phyloP scores from a whole-genome alignment of 805 yeast species.

The Dipodascopsis tothii region DNA sequence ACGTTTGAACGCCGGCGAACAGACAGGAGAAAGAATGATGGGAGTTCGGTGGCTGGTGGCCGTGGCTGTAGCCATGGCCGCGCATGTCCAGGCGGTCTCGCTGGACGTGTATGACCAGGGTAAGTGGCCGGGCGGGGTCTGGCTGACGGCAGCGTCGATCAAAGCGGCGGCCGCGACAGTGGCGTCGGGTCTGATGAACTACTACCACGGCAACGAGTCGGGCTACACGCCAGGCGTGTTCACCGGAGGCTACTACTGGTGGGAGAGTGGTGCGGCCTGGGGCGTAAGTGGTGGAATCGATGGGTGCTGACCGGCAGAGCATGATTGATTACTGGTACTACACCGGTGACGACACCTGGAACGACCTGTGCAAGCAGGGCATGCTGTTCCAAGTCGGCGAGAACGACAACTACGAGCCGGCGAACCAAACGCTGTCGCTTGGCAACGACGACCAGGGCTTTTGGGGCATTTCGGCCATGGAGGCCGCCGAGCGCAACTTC shows the following conservation, averaged over 20 bases:
- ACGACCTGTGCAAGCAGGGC: conserved; percentile 50
- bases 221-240: conserved; percentile 87
- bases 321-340: conserved; percentile 61
- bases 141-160: conserved; percentile 42
- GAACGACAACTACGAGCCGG: conserved; percentile 63
- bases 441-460: conserved; percentile 93
- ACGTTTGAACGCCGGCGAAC: no score
- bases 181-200: conserved; percentile 57
- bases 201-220: conserved; percentile 52
- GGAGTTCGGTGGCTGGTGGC: no score
- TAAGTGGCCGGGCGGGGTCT: no score
- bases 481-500: conserved; percentile 77
- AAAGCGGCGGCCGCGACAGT: conserved; percentile 45
- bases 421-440: conserved; percentile 73
- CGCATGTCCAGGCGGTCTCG: no score
- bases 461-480: conserved; percentile 84
- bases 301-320: conserved; percentile 1
- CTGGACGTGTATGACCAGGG: no score
- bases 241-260: conserved; percentile 87
- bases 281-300: conserved; percentile 26
- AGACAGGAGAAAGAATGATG: no score
- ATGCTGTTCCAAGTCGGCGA: conserved; percentile 59
- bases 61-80: no score
- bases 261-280: conserved; percentile 83
- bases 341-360: conserved; percentile 62